Percentiles rank a stretch among this genome's conserved stretches.
Evolutionary conservation across 2,329 filamentous ascomycete species (phyloP).

Genomic region (Fusarium hostae): DNA sequence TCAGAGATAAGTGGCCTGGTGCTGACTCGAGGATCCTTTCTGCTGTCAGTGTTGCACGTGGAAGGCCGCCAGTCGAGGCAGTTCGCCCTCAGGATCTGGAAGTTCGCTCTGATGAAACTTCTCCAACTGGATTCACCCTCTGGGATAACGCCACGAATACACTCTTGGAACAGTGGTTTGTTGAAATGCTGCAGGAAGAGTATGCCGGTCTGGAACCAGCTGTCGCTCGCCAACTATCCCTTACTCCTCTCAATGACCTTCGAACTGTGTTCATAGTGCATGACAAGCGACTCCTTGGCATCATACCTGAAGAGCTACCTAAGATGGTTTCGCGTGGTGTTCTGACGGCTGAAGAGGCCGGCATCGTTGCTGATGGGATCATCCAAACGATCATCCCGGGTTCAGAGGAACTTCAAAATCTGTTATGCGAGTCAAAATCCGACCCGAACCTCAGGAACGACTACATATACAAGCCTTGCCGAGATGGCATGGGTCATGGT

Average conservation of each 20-base stretch:
- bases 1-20: conserved; percentile 20
- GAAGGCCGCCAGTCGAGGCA: neutral
- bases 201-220: conserved; percentile 7
- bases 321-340: conserved; percentile 10
- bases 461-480: conserved; percentile 27
- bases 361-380: conserved; percentile 3
- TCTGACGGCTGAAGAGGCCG: conserved; percentile 16
- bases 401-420: neutral
- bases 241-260: conserved; percentile 21
- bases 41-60: neutral
- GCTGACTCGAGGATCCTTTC: conserved; percentile 14
- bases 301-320: conserved; percentile 25
- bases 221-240: conserved; percentile 12
- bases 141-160: neutral
- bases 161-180: conserved; percentile 14
- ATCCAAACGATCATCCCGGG: conserved; percentile 13
- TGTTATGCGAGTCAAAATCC: neutral
- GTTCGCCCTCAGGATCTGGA: conserved; percentile 16
- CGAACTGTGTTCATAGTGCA: conserved; percentile 31
- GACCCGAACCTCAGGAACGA: neutral
- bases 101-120: conserved; percentile 2
- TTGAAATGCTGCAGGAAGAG: conserved; percentile 27
- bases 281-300: conserved; percentile 24
- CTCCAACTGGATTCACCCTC: neutral
- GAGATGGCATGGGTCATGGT: conserved; percentile 23